phyloP scores from a whole-genome alignment of 1,284 basidiomycete species.

The Rhodotorula mucilaginosa region DNA sequence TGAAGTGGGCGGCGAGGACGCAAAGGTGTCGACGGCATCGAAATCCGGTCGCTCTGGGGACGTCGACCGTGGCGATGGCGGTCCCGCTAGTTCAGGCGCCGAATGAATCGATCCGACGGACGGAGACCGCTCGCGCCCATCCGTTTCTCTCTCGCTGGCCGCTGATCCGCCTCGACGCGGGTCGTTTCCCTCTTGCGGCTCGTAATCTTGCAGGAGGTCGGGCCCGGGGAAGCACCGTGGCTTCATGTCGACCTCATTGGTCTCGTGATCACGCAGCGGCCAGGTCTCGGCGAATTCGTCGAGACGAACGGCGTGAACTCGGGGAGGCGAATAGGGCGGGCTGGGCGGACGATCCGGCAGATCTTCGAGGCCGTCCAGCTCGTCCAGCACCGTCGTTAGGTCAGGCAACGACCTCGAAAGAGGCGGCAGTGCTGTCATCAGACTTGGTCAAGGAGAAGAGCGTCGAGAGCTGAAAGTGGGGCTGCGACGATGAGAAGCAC shows the following conservation, averaged over 20 bases:
- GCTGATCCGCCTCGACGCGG: neutral
- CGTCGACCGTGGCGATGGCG: neutral
- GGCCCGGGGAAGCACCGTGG: neutral
- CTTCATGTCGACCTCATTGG: no score
- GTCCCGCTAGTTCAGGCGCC: conserved; percentile 23
- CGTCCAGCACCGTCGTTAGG: neutral
- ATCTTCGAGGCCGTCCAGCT: neutral
- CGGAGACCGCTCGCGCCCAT: neutral
- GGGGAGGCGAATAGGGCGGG: neutral
- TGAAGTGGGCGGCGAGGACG: neutral
- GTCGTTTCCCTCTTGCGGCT: neutral
- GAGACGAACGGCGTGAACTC: neutral
- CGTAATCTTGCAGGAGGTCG: no score
- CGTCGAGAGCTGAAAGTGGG: neutral
- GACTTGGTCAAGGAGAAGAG: neutral
- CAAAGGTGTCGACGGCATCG: neutral
- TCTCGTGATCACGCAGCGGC: no score
- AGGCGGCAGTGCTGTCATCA: neutral
- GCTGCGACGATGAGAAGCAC: neutral
- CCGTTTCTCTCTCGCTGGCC: neutral
- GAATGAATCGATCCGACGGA: conserved; percentile 38
- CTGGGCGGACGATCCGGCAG: neutral
- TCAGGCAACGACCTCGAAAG: conserved; percentile 13
- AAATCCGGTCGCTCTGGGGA: neutral
- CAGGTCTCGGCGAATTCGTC: no score